Evolutionary conservation across 176 grass and related monocot species (phyloP).

Genomic region (Ananas comosus): DNA sequence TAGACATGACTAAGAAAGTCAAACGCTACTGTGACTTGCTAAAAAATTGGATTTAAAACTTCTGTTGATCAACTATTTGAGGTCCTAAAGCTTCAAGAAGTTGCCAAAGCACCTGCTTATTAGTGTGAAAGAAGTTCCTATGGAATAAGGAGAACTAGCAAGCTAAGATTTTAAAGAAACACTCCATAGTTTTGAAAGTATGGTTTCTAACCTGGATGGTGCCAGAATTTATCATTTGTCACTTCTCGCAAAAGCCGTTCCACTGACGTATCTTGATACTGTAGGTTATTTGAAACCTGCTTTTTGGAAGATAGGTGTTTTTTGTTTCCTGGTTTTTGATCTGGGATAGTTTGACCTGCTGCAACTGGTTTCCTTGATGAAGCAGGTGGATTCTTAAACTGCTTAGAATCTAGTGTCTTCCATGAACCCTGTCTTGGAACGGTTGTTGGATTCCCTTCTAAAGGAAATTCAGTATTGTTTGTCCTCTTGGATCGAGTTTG

Average conservation of each 20-base stretch:
- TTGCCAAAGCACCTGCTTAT: not conserved
- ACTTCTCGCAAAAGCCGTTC: constrained; percentile 95
- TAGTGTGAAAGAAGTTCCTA: not conserved
- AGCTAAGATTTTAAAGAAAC: not conserved
- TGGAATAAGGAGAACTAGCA: not conserved
- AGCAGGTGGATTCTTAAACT: constrained; percentile 34
- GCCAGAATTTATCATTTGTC: constrained; percentile 96
- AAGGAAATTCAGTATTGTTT: constrained; percentile 38
- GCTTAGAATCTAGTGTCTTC: constrained; percentile 58
- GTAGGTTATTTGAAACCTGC: constrained; percentile 46
- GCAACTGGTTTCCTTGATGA: constrained; percentile 40
- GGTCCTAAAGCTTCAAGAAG: not conserved
- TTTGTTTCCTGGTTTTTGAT: constrained; percentile 65
- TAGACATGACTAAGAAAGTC: not conserved
- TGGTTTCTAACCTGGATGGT: constrained; percentile 72
- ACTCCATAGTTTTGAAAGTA: constrained; percentile 2
- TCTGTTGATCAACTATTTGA: not conserved
- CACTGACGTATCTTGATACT: constrained; percentile 84
- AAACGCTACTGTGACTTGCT: not conserved
- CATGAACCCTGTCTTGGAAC: constrained; percentile 40
- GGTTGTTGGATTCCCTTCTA: constrained; percentile 33
- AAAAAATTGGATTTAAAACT: not conserved
- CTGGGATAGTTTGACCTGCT: constrained; percentile 37
- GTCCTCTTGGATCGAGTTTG: constrained; percentile 36
- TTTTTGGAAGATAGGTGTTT: constrained; percentile 75